Evolutionary conservation across 352 stramenopile species (phyloP).

Genomic region (Thraustotheca clavata): DNA sequence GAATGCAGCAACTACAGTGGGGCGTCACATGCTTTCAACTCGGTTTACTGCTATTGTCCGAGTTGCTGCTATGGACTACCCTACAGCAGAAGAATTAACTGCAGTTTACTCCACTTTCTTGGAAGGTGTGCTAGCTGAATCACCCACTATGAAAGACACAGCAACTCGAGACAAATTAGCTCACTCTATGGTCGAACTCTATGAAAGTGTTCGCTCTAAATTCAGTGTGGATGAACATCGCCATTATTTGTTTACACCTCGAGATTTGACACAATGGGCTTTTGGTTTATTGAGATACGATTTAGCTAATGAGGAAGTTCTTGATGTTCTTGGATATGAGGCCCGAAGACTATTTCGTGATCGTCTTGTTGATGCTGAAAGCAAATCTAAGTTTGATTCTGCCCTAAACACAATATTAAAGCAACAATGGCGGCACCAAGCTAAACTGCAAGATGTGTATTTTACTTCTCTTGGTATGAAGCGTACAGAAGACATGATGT

Average conservation of each 20-base stretch:
- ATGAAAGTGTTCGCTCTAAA: constrained; percentile 77
- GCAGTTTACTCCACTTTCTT: constrained; percentile 88
- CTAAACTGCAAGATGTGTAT: constrained; percentile 75
- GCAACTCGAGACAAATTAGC: constrained; percentile 76
- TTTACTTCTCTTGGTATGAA: constrained; percentile 68
- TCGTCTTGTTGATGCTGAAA: constrained; percentile 78
- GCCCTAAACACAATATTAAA: constrained; percentile 80
- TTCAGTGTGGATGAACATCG: constrained; percentile 91
- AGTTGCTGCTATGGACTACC: constrained; percentile 91
- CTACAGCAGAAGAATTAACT: constrained; percentile 79
- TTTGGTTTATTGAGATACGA: constrained; percentile 87
- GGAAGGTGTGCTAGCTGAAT: constrained; percentile 61
- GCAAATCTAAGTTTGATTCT: constrained; percentile 68
- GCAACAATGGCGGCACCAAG: constrained; percentile 68
- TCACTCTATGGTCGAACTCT: constrained; percentile 86
- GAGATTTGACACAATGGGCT: constrained; percentile 90
- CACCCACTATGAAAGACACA: constrained; percentile 33
- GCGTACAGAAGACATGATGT: constrained; percentile 15
- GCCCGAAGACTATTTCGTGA: constrained; percentile 84
- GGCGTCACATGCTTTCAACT: constrained; percentile 85
- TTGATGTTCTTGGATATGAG: constrained; percentile 90
- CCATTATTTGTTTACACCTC: constrained; percentile 93
- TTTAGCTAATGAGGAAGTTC: constrained; percentile 74
- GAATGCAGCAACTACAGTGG: constrained; percentile 90
- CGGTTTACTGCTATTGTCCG: constrained; percentile 92